Evolutionary conservation across 352 stramenopile genomes (phyloP), one percentile per base, ranked within the genome.

Genomic region (Pythium biforme): DNA sequence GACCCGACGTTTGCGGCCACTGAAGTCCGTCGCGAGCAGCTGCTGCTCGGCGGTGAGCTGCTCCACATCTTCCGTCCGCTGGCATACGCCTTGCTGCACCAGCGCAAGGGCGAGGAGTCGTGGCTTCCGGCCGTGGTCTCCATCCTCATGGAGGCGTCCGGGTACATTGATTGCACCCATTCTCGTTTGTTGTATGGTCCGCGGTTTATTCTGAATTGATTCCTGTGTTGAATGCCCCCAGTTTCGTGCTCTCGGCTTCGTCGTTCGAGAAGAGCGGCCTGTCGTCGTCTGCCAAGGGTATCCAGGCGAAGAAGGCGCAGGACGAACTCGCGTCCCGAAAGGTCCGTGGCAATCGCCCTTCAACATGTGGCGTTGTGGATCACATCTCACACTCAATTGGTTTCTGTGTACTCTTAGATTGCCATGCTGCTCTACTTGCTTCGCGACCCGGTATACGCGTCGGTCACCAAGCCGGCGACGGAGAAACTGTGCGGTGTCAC

Each of bases 371-470:
- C 37, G 12, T 17, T 6, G 5, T 43, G 15, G 9, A 17, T n/a
- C 37, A 43, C 15, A 17, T n/a, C n/a, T n/a, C 63, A 23, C 8
- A 37, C 12, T 8, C 23, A 2, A 23, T 31, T 33, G 9, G 14
- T 45, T 37, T 53, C n/a, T 43, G 33, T 27, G 10, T 26, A 7
- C 19, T n/a, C 68, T 17, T 62, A 94, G 86, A 91, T 93, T 82
- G 77, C 77, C 46, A 69, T 95, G 40, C 72, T 95, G 31, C 73
- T 95, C 8, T 95, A 95, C 56, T 73, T 95, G 62, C 80, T 95
- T 25, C 83, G 86, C 48, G 85, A 95, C 49, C 86, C 86, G 8
- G 69, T 93, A 34, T 95, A 87, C 55, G 75, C 64, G 0, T 79
- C 67, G 5, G 74, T 90, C 55, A 95, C 86, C 12, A 85, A 87